Evolutionary conservation across 2,329 filamentous ascomycete species (phyloP), one percentile per base, ranked within the genome.

Genomic region (Cladophialophora chaetospira): DNA sequence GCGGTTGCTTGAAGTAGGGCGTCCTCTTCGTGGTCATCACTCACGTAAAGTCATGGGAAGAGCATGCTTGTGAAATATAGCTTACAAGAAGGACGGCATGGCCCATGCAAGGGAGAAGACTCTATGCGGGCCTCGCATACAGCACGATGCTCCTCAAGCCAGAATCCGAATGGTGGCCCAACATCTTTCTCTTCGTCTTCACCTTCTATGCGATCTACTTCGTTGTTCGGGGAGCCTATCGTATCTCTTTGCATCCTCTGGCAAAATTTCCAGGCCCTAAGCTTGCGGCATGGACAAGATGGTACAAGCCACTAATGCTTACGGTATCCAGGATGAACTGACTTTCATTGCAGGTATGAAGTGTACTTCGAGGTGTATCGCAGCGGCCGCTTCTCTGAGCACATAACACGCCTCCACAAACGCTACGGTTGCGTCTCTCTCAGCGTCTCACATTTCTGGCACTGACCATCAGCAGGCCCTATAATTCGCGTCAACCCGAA

Each of bases 401-500:
- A 42, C 36, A 42, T 42, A 9, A 8, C 5, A 17, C 6, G 8
- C 6, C 15, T 42, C 6, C 36, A 42, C 17, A 13, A 42, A 21
- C 6, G 6, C 6, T 42, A 42, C 17, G 36, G 36, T 42, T 33
- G 29, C 6, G 6, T 9, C 15, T 42, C 36, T 9, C 11, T 17
- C 36, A 13, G 15, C 8, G 36, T 9, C 36, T 42, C 8, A 42
- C 6, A 8, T 9, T 42, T 42, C 36, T 33, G 29, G 13, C 29
- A n/a, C n/a, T n/a, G n/a, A n/a, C 29, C 29, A 42, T 8, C 6
- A 42, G 11, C 10, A 46, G 43, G 44, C 5, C 68, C 68, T 4
- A 69, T 70, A 33, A 65, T 70, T 10, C 65, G 68, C 21, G 68
- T 70, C 50, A 66, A 61, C 55, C 68, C 68, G 2, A 62, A 57